Base-by-base conservation (phyloP, 495 filamentous ascomycete genomes). In the Daldinia loculata region DNA sequence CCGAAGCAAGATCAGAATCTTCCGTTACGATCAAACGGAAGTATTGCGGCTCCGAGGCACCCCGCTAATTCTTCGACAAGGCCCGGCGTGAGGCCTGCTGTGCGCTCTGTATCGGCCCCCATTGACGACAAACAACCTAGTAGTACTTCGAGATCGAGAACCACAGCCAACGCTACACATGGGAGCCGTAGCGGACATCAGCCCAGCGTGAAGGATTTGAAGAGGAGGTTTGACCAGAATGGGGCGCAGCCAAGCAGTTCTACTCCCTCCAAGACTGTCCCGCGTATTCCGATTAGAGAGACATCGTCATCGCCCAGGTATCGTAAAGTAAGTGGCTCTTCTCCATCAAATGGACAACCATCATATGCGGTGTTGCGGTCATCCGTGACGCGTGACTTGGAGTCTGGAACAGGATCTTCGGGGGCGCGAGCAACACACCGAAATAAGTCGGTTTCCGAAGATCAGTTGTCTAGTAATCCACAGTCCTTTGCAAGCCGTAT, bases 401-500 rank as follows among this genome's bases (percentile, higher is more conserved):
- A 63, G 27, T 65, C 74, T 69, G 76, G 77, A 64, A 63, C 65
- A 61, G 57, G 62, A 71, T 59, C 73, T 26, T 76, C 74, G 27
- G 69, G 53, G 5, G 15, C 67, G 29, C 80, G 81, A 64, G 63
- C 75, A 4, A 78, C 80, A 45, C 84, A 85, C 51, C 75, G 82
- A 48, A 66, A 79, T 11, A 81, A 80, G 69, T 76, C 67, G 48
- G 77, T 76, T 11, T 62, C 79, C 8, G 80, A 82, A 56, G 82
- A 86, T 48, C 82, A 82, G 51, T 59, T 76, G 60, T 81, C 84
- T 8, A 78, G 75, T 43, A 86, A 79, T 71, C 73, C 85, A 11
- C 84, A 85, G 66, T 87, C 85, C 2, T 84, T 86, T 65, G 83
- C 81, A n/a, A 83, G 82, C 65, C 81, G 85, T 67, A 80, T 85